Evolutionary conservation across 306 rosid genomes (phyloP).

Genomic region (Castanea sativa): DNA sequence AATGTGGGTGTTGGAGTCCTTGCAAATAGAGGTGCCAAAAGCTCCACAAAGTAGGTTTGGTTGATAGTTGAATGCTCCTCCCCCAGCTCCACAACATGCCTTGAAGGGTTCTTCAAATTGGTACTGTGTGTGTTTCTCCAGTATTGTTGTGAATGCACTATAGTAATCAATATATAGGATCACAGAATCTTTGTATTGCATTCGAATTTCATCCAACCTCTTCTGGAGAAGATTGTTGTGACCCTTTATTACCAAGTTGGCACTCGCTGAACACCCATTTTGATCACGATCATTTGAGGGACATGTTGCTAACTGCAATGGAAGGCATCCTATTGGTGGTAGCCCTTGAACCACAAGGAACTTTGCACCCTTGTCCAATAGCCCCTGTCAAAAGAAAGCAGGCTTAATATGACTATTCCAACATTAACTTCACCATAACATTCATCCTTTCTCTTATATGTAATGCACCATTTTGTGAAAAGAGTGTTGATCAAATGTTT

Average conservation of each 20-base stretch:
- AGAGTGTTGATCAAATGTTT: too few relatives aligned
- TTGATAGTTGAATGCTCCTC: conserved; percentile 4
- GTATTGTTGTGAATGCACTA: conserved; percentile 3
- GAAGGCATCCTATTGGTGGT: conserved; percentile 25
- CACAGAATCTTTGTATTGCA: background rate
- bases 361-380: conserved; percentile 18
- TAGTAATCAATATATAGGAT: conserved; percentile 22
- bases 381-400: background rate
- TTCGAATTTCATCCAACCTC: background rate
- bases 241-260: conserved; percentile 1
- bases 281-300: conserved; percentile 7
- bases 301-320: background rate
- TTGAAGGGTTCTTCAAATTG: conserved; percentile 21
- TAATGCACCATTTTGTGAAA: too few relatives aligned
- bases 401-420: too few relatives aligned
- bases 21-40: conserved; percentile 12
- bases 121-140: background rate
- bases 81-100: conserved; percentile 24
- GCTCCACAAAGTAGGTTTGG: conserved; percentile 6
- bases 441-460: too few relatives aligned
- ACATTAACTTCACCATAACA: too few relatives aligned
- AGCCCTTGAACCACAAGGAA: conserved; percentile 29
- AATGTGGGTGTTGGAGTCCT: conserved; percentile 16
- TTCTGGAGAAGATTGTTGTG: conserved; percentile 21
- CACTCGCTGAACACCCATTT: conserved; percentile 8